phyloP scores from a whole-genome alignment of 2,329 filamentous ascomycete species.

The Pseudogymnoascus pannorum region DNA sequence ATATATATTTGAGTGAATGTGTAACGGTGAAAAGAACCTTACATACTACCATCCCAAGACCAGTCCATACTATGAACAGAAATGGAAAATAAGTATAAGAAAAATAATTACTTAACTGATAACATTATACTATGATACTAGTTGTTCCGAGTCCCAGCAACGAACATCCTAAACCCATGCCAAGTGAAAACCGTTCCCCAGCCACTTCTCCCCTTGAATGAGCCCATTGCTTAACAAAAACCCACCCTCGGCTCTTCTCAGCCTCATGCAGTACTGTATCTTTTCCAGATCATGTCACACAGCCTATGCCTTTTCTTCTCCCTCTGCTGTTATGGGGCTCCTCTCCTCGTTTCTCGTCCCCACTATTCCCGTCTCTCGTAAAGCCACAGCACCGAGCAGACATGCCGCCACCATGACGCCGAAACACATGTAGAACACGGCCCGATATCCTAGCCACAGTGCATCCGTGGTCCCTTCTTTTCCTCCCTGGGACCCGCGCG shows the following conservation, averaged over 20 bases:
- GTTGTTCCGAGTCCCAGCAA: not conserved
- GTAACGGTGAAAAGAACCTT: not conserved
- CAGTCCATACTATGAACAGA: not conserved
- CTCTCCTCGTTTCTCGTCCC: not conserved
- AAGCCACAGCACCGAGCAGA: not conserved
- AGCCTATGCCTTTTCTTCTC: not conserved
- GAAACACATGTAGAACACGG: constrained; percentile 1
- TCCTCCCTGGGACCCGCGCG: not conserved
- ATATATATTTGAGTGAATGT: not conserved
- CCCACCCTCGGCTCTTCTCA: not conserved
- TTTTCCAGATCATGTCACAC: not conserved
- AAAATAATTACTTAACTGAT: not conserved
- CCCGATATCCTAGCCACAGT: not conserved
- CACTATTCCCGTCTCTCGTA: not conserved
- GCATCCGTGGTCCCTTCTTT: not conserved
- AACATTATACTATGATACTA: not conserved
- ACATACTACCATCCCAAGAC: not conserved
- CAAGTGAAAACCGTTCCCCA: not conserved
- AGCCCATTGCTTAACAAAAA: not conserved
- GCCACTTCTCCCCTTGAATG: not conserved
- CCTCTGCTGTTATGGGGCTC: not conserved
- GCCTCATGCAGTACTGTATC: not conserved
- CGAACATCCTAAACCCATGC: not conserved
- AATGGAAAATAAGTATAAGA: not conserved
- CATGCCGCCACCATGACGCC: not conserved